phyloP scores from a whole-genome alignment of 371 early-diverging fungal genomes.

The Zopfochytrium polystomum region DNA sequence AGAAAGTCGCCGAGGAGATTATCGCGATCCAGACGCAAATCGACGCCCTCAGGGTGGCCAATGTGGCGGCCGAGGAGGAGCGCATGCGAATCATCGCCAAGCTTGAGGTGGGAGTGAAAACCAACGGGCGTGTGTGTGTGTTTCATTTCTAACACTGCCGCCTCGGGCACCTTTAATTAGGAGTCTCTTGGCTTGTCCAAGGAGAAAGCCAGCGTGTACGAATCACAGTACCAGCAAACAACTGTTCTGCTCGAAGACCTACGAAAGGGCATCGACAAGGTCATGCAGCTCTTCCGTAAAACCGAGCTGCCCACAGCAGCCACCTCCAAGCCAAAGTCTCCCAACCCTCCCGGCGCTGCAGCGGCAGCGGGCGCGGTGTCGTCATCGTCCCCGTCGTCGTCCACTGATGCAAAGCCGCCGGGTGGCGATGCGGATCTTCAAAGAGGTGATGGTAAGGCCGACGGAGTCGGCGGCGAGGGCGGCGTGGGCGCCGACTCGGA shows the following conservation, averaged over 20 bases:
- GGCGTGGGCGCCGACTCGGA: not conserved
- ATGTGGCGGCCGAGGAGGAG: slow-evolving; percentile 41
- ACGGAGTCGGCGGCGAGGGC: slow-evolving; percentile 3
- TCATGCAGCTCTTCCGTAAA: slow-evolving; percentile 37
- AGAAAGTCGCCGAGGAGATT: slow-evolving; percentile 51
- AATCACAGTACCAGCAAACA: slow-evolving; percentile 42
- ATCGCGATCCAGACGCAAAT: slow-evolving; percentile 40
- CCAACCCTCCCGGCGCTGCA: not conserved
- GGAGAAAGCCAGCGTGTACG: slow-evolving; percentile 24
- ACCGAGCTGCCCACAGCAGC: slow-evolving; percentile 16
- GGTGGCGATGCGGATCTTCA: not conserved
- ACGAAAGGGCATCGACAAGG: slow-evolving; percentile 32
- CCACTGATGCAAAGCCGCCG: not conserved
- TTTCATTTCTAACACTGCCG: not conserved
- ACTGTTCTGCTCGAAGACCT: slow-evolving; percentile 35
- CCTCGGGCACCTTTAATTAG: no score
- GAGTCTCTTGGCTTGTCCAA: slow-evolving; percentile 21
- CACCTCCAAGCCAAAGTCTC: not conserved
- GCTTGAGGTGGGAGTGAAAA: slow-evolving; percentile 36
- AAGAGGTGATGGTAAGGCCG: not conserved
- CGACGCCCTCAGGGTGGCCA: slow-evolving; percentile 39
- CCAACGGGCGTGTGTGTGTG: not conserved
- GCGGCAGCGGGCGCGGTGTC: not conserved
- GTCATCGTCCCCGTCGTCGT: not conserved
- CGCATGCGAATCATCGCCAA: slow-evolving; percentile 29